Evolutionary conservation across 2,329 filamentous ascomycete species (phyloP).

Genomic region (Lasiodiplodia sp.): DNA sequence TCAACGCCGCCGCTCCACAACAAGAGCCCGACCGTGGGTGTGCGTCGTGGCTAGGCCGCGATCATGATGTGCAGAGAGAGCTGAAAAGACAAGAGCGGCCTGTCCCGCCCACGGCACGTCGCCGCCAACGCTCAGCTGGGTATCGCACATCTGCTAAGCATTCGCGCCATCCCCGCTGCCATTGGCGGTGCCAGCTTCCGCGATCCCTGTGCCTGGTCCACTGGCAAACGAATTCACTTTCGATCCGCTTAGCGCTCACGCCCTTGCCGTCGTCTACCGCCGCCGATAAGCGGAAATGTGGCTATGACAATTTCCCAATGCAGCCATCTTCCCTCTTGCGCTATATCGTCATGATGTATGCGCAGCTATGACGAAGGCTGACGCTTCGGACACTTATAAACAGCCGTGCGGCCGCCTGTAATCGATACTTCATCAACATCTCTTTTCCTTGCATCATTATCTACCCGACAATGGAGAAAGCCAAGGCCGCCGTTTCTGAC

Average conservation of each 20-base stretch:
- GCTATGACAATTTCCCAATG: conserved; percentile 4
- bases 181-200: not conserved
- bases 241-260: not conserved
- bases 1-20: not conserved
- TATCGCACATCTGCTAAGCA: conserved; percentile 7
- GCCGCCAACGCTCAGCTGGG: not conserved
- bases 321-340: not conserved
- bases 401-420: not conserved
- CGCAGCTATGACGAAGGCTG: conserved; percentile 2
- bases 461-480: conserved; percentile 64
- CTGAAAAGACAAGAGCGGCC: conserved; percentile 15
- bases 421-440: not conserved
- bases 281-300: not conserved
- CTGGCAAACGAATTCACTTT: not conserved
- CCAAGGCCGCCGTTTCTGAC: conserved; percentile 67
- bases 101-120: not conserved
- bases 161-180: not conserved
- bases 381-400: not conserved
- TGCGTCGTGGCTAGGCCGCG: not conserved
- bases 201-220: conserved; percentile 17
- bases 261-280: not conserved
- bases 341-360: conserved; percentile 11
- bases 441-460: not conserved
- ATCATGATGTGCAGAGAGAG: not conserved
- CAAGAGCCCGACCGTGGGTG: conserved; percentile 7